Evolutionary conservation across 106 monocot species (phyloP), one percentile per base, ranked within the genome.

Genomic region (Alisma plantagoaquatica): DNA sequence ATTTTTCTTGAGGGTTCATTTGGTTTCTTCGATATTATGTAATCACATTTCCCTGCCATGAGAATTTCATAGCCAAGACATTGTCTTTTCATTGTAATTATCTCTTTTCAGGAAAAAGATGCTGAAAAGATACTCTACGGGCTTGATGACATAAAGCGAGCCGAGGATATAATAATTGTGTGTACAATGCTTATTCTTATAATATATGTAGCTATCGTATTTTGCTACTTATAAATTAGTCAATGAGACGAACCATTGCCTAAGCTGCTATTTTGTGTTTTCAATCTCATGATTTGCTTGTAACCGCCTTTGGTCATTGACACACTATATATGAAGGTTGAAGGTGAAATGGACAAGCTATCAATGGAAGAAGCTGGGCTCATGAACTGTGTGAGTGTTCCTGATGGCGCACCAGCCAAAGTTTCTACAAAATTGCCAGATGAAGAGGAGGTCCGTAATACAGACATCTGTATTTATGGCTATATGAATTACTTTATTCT

Each of bases 81-180:
- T n/a, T n/a, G n/a, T n/a, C n/a, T n/a, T n/a, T n/a, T n/a, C n/a
- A n/a, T n/a, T n/a, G n/a, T n/a, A n/a, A n/a, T 63, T 66, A 30
- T 66, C 35, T 25, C 16, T 64, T 70, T 23, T 52, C 64, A 90
- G 90, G 90, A 90, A 62, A 42, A 33, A 18, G n/a, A n/a, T n/a
- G n/a, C n/a, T n/a, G n/a, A n/a, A n/a, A n/a, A n/a, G n/a, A n/a
- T n/a, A n/a, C n/a, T n/a, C n/a, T n/a, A n/a, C n/a, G n/a, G n/a
- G n/a, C n/a, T n/a, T n/a, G n/a, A n/a, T n/a, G n/a, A n/a, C 62
- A 80, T 90, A 55, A 55, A 55, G 31, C 30, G 21, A 31, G 55
- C 55, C 38, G 64, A 25, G 27, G 91, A 91, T 23, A 57, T 91
- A 29, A 91, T 91, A 33, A 91, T 91, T 75, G 91, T 91, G 83